These are phyloP conservation scores for Gossypium rotundifolium DNA, from an alignment of 345 rosid genomes.

Conservation along the genomic window DNA sequence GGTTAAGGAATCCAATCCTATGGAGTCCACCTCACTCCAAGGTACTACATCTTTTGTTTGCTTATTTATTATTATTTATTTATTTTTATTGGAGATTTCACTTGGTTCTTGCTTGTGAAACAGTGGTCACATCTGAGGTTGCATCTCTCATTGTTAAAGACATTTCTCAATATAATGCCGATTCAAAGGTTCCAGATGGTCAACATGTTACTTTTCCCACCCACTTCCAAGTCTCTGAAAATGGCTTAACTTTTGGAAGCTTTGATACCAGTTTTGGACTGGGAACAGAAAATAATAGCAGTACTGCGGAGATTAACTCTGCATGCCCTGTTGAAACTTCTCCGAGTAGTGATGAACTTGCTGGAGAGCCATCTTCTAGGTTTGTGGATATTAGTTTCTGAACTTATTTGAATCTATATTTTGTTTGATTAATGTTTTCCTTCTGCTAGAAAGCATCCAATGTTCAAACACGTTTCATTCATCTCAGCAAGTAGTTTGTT, in stretches of 20 bases:
- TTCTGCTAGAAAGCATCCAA: background rate
- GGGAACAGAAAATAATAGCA: constrained; percentile 28
- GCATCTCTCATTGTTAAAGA: constrained; percentile 25
- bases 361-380: constrained; percentile 52
- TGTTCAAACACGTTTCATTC: background rate
- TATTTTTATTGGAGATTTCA: constrained; percentile 6
- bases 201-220: constrained; percentile 72
- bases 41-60: constrained; percentile 29
- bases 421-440: background rate
- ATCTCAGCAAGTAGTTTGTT: background rate
- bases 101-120: constrained; percentile 13
- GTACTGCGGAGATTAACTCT: constrained; percentile 32
- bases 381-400: constrained; percentile 28
- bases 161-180: constrained; percentile 27
- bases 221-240: constrained; percentile 68
- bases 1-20: constrained; percentile 26
- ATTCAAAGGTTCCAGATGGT: constrained; percentile 35
- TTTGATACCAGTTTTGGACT: constrained; percentile 45
- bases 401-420: background rate
- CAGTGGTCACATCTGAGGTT: constrained; percentile 33
- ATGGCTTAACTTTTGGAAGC: constrained; percentile 84
- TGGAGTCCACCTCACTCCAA: constrained; percentile 26
- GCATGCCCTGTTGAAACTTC: constrained; percentile 31
- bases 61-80: background rate
- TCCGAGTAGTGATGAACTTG: constrained; percentile 30